A percentile compares a stretch with the other conserved stretches of the same genome.
Evolutionary conservation across 352 stramenopile species (phyloP).

Genomic region (Phytophthora sp.): DNA sequence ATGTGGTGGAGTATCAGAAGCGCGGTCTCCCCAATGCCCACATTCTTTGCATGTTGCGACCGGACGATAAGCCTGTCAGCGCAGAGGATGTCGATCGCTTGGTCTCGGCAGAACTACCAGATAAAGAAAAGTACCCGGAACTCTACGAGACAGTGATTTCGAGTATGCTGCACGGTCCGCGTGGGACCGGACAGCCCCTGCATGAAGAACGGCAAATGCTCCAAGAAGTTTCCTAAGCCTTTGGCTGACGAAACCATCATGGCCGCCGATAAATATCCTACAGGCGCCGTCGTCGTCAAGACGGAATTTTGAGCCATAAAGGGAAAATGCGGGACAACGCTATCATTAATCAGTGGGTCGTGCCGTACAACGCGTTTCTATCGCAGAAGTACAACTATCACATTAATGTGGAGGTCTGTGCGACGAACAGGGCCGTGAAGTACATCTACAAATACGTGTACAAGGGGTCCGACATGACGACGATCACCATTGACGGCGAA

Average conservation of each 20-base stretch:
- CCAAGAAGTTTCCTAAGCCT: constrained; percentile 34
- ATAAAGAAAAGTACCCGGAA: constrained; percentile 7
- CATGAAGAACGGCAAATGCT: constrained; percentile 27
- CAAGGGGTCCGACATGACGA: too few relatives aligned
- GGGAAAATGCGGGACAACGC: constrained; percentile 21
- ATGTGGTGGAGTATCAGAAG: constrained; percentile 60
- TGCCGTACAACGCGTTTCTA: constrained; percentile 67
- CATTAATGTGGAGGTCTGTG: constrained; percentile 64
- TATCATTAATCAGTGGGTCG: constrained; percentile 48
- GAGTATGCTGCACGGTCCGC: constrained; percentile 27
- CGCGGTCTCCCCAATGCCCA: constrained; percentile 53
- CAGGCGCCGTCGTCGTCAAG: neutral
- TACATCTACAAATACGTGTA: too few relatives aligned
- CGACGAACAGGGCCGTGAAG: constrained; percentile 42
- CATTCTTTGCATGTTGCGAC: constrained; percentile 54
- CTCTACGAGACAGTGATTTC: constrained; percentile 20
- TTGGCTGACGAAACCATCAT: constrained; percentile 15
- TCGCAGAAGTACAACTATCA: constrained; percentile 60
- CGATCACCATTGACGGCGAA: constrained; percentile 18
- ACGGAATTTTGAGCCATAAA: neutral
- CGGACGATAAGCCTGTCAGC: constrained; percentile 28
- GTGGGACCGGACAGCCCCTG: neutral
- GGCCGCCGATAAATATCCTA: neutral
- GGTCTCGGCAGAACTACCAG: constrained; percentile 38
- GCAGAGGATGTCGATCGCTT: constrained; percentile 14